Evolutionary conservation across 768 basidiomycete species (phyloP).

Genomic region (Pleurotus sapidus): DNA sequence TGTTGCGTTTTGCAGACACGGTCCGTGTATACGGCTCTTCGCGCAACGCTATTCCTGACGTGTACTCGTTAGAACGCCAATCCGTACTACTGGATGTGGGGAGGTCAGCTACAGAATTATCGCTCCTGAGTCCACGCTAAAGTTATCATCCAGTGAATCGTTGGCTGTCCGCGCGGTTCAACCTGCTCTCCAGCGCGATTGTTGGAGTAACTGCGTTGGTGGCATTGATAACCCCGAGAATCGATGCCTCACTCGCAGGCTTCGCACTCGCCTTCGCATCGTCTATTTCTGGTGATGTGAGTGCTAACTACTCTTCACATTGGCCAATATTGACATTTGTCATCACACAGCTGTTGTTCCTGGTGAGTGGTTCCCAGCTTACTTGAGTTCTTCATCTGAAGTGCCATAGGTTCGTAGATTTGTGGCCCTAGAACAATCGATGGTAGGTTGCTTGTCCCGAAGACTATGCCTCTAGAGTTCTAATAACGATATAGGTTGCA

Average conservation of each 20-base stretch:
- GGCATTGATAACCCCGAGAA: conserved; percentile 63
- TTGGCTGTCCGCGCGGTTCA: conserved; percentile 89
- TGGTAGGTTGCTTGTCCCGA: conserved; percentile 48
- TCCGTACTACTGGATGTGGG: conserved; percentile 93
- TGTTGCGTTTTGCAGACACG: conserved; percentile 80
- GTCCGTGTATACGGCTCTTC: conserved; percentile 34
- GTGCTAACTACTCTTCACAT: neutral
- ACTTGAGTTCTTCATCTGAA: neutral
- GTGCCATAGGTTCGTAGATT: conserved; percentile 64
- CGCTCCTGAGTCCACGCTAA: neutral
- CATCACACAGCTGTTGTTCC: conserved; percentile 44
- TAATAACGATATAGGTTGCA: conserved; percentile 51
- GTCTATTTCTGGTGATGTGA: conserved; percentile 63
- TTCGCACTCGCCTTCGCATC: conserved; percentile 85
- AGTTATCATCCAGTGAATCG: conserved; percentile 61
- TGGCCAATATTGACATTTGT: neutral
- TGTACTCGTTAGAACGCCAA: conserved; percentile 41
- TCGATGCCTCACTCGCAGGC: conserved; percentile 80
- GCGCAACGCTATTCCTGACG: conserved; percentile 1
- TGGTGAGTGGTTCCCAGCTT: conserved; percentile 33
- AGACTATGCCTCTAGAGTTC: neutral
- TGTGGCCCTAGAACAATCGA: conserved; percentile 87
- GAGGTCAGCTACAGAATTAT: conserved; percentile 41
- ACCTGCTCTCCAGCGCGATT: conserved; percentile 69
- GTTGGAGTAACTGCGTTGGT: conserved; percentile 71